Evolutionary conservation across 495 filamentous ascomycete species (phyloP), one percentile per base, ranked within the genome.

Genomic region (Aspergillus homomorphus): DNA sequence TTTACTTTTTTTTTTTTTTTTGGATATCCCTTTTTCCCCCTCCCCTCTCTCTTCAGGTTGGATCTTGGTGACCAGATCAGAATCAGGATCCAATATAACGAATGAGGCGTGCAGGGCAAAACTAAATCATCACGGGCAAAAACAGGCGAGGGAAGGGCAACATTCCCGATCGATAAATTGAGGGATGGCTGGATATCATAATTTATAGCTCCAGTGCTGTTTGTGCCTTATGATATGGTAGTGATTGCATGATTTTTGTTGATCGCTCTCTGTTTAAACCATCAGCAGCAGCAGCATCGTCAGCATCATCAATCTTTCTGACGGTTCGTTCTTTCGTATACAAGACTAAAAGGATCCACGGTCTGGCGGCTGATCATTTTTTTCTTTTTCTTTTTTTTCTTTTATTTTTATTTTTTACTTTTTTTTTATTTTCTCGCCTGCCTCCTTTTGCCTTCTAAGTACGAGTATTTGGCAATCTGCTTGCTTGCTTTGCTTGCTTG

Each of bases 271-370:
- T 38, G 10, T 30, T 10, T 30, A 30, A 4, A 38, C 2, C 5
- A 38, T 38, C 12, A 38, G 2, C 33, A 38, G 8, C 33, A 38
- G 8, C 33, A 38, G 8, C 33, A 12, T 38, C 33, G 12, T 38
- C 33, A 5, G 2, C 33, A 38, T 38, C 33, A 38, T 38, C 33
- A 38, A 10, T 12, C 2, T 12, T 14, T 10, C 12, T 38, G 33
- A 2, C 10, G 15, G 2, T 38, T 38, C 15, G 8, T 9, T 38
- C 15, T 38, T 12, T 38, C 33, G 33, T 38, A 38, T 38, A 38
- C 33, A 10, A 38, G 7, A 28, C 48, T 51, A 51, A 51, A 51
- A 51, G 24, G 48, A 51, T 51, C 48, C 48, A 51, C 48, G 48
- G 48, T 1, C 48, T 51, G 48, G 48, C 48, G 48, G 48, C 48